Evolutionary conservation across 805 yeast genomes (phyloP).

Genomic region (Yarrowia sp.): DNA sequence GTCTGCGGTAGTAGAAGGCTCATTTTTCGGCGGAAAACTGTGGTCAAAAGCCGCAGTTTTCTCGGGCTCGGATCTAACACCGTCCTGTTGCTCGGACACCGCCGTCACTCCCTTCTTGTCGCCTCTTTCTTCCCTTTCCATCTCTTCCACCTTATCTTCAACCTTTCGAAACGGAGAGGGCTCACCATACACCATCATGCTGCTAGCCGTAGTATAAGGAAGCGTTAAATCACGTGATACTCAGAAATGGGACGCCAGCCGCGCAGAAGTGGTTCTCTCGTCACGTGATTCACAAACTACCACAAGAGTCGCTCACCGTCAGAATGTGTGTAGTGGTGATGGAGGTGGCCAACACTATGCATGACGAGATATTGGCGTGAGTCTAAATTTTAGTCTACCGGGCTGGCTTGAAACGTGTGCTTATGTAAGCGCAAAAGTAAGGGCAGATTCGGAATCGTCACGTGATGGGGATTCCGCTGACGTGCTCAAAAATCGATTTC

Average conservation of each 20-base stretch:
- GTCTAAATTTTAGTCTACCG: neutral
- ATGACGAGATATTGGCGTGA: conserved; percentile 33
- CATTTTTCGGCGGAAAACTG: too few relatives aligned
- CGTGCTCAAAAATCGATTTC: too few relatives aligned
- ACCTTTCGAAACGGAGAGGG: conserved; percentile 36
- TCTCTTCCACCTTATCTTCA: neutral
- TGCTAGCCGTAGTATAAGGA: neutral
- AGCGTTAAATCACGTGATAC: neutral
- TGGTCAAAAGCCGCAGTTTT: too few relatives aligned
- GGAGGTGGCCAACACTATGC: conserved; percentile 35
- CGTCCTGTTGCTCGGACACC: too few relatives aligned
- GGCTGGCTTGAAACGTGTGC: neutral
- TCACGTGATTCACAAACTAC: too few relatives aligned
- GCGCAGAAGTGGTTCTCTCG: too few relatives aligned
- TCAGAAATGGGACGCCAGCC: too few relatives aligned
- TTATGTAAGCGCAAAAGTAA: too few relatives aligned
- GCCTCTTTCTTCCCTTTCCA: neutral
- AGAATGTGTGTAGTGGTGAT: conserved; percentile 3
- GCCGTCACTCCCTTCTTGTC: too few relatives aligned
- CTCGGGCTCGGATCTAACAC: too few relatives aligned
- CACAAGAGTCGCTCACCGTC: too few relatives aligned
- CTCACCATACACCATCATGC: conserved; percentile 36
- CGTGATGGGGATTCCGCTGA: neutral
- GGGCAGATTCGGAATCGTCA: neutral
- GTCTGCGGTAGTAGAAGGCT: neutral